These are phyloP conservation scores for Cyclospora cayetanensis DNA, from an alignment of 169 alveolate species.

Conservation along the genomic window DNA sequence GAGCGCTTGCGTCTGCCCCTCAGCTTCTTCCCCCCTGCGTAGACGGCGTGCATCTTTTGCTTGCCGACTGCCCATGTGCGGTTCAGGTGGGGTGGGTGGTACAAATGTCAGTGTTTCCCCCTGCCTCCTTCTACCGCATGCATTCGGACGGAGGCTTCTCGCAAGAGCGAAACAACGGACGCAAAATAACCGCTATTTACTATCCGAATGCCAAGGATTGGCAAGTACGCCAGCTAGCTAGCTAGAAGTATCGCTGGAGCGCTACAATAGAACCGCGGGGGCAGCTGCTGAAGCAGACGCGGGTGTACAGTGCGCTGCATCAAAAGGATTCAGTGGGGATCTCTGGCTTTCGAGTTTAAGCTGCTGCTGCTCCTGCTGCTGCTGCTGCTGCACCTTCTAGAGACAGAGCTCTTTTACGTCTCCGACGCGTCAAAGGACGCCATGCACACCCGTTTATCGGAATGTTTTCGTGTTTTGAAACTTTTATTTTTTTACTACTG, in stretches of 20 bases:
- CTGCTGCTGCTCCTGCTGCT: background rate
- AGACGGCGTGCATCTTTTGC: background rate
- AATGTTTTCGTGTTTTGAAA: background rate
- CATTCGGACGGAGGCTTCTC: conserved; percentile 57
- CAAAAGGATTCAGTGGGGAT: background rate
- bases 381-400: background rate
- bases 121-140: conserved; percentile 65
- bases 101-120: conserved; percentile 22
- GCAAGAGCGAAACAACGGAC: conserved; percentile 66
- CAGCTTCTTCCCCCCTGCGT: background rate
- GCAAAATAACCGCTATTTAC: conserved; percentile 73
- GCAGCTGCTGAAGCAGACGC: background rate
- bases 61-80: background rate
- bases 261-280: background rate
- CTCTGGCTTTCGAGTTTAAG: background rate
- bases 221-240: conserved; percentile 39
- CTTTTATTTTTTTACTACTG: background rate
- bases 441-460: no score
- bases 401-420: background rate
- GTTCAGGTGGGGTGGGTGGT: background rate
- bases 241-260: background rate
- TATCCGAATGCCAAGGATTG: conserved; percentile 36
- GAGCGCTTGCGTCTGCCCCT: background rate
- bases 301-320: no score
- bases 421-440: no score